These are phyloP conservation scores for Peronospora destructor DNA, from an alignment of 352 stramenopile species.

Conservation along the genomic window DNA sequence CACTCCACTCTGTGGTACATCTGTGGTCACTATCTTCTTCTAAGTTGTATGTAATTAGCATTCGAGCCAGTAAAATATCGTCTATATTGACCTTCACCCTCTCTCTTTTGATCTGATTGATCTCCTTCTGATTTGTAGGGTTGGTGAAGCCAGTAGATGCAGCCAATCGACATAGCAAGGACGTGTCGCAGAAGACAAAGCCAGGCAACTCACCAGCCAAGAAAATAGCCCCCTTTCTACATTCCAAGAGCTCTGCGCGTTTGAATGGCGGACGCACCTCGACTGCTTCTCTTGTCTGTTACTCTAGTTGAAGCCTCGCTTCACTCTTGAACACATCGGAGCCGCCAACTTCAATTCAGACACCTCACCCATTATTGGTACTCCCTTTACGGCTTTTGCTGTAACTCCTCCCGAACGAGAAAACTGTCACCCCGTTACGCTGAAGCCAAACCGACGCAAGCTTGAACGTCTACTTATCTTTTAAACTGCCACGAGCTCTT, in stretches of 20 bases:
- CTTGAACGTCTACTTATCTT: constrained; percentile 21
- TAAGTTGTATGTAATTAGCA: no score
- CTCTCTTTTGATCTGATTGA: background rate
- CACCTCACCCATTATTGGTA: background rate
- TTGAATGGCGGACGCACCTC: constrained; percentile 36
- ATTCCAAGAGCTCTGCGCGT: constrained; percentile 7
- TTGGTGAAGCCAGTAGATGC: constrained; percentile 16
- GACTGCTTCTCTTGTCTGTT: constrained; percentile 32
- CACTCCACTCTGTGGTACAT: no score
- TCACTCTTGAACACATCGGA: constrained; percentile 40
- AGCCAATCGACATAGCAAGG: constrained; percentile 13
- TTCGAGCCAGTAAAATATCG: no score
- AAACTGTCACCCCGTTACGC: background rate
- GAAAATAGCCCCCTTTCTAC: constrained; percentile 36
- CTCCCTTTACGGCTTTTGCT: background rate
- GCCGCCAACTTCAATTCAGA: constrained; percentile 76
- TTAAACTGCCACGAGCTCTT: background rate
- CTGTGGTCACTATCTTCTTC: no score
- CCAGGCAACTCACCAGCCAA: constrained; percentile 4
- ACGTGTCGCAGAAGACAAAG: constrained; percentile 9
- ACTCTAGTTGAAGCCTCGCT: constrained; percentile 55
- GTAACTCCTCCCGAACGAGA: no score
- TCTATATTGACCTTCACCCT: no score
- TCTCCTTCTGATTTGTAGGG: constrained; percentile 26
- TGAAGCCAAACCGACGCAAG: constrained; percentile 8